Conservation (phyloP, 2,329 filamentous ascomycete genomes). For the Ophiostoma piceae region DNA sequence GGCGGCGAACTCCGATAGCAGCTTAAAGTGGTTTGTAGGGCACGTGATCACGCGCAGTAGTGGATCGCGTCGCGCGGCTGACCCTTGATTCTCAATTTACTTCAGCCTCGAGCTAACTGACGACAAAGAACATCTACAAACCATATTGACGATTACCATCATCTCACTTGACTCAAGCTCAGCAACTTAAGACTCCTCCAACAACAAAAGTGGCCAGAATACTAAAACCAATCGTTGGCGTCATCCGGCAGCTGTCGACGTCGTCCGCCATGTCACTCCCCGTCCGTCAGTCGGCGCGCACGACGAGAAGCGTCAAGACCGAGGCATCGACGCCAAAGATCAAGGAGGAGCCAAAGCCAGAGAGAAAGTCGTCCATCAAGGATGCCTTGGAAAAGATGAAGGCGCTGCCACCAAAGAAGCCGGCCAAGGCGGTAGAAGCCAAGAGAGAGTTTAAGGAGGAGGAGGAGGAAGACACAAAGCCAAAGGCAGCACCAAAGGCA, state of each 20-base stretch:
- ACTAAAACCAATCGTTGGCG: neutral
- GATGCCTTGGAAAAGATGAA: conserved; percentile 1
- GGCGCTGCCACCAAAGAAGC: conserved; percentile 7
- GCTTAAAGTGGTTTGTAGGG: neutral
- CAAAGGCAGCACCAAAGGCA: neutral
- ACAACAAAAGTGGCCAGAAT: neutral
- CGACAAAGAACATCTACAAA: neutral
- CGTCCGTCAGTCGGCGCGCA: conserved; percentile 23
- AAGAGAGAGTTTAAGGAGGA: neutral
- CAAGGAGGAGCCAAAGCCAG: conserved; percentile 32
- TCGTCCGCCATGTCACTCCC: conserved; percentile 23
- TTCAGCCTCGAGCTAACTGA: neutral
- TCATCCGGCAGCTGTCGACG: conserved; percentile 18
- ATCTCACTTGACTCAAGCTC: neutral
- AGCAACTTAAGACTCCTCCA: no score
- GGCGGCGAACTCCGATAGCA: neutral
- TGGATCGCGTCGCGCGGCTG: neutral
- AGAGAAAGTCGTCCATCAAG: conserved; percentile 29
- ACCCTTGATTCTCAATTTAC: neutral
- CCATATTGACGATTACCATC: neutral
- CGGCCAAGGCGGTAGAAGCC: neutral
- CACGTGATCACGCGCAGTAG: neutral
- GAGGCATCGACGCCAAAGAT: neutral
- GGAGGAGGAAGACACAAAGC: neutral
- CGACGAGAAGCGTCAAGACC: conserved; percentile 25